Percentiles rank a stretch among this genome's conserved stretches.
phyloP scores from a whole-genome alignment of 192 early-diverging fungal genomes.

The Backusella sp. region DNA sequence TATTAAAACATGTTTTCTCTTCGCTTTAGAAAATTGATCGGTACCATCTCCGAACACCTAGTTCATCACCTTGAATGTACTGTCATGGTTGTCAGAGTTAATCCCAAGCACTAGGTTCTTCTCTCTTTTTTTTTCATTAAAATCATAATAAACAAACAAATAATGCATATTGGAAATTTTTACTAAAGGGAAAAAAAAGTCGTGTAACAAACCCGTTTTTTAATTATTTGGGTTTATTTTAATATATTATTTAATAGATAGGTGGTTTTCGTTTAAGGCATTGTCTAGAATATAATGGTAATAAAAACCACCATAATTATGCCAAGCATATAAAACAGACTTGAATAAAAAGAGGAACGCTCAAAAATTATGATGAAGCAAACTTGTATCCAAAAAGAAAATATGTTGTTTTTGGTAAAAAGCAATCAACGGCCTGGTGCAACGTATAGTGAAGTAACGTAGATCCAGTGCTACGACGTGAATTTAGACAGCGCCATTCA shows the following conservation, averaged over 20 bases:
- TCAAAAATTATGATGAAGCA: neutral
- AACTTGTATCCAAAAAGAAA: neutral
- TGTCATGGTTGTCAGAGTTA: constrained; percentile 1
- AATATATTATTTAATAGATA: too few species aligned
- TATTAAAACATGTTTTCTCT: neutral
- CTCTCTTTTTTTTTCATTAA: neutral
- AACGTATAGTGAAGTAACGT: neutral
- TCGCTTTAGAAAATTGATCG: neutral
- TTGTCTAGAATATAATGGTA: neutral
- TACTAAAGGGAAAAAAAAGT: neutral
- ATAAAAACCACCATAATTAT: neutral
- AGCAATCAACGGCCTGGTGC: neutral
- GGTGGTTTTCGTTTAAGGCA: neutral
- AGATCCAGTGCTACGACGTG: neutral
- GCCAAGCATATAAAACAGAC: neutral
- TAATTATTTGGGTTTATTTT: neutral
- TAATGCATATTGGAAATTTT: neutral
- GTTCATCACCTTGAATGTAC: neutral
- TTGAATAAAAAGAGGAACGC: neutral
- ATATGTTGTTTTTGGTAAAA: constrained; percentile 5
- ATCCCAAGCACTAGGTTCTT: neutral
- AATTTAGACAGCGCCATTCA: neutral
- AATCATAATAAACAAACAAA: neutral
- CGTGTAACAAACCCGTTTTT: neutral
- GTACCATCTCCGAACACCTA: constrained; percentile 2